Evolutionary conservation across 257 asterid genomes (phyloP).

Genomic region (Coffea canephora): DNA sequence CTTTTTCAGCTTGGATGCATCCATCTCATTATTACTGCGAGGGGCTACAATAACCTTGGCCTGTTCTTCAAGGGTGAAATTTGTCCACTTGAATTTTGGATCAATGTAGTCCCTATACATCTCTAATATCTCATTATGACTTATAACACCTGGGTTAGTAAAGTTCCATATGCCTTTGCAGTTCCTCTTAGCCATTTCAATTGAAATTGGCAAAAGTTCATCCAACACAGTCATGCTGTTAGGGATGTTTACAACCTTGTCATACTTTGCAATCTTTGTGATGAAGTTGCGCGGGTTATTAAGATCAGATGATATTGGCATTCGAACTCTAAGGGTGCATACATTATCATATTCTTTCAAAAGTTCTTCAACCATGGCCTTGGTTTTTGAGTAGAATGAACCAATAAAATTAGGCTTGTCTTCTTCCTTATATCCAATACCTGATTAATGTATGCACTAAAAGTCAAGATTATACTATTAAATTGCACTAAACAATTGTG

Average conservation of each 20-base stretch:
- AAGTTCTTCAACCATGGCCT: constrained; percentile 98
- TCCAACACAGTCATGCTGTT: constrained; percentile 98
- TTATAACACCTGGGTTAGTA: constrained; percentile 89
- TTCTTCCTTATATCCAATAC: constrained; percentile 87
- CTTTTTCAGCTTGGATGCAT: constrained; percentile 74
- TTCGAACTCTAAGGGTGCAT: constrained; percentile 90
- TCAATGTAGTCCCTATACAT: constrained; percentile 86
- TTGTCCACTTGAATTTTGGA: constrained; percentile 57
- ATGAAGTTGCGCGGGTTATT: constrained; percentile 92
- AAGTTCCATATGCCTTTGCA: constrained; percentile 91
- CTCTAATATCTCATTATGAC: constrained; percentile 91
- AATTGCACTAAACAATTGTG: no score
- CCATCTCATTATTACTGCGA: constrained; percentile 88
- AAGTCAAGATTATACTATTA: no score
- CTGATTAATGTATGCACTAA: constrained; percentile 31
- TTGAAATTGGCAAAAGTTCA: constrained; percentile 90
- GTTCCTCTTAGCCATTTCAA: constrained; percentile 95
- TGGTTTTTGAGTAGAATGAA: constrained; percentile 94
- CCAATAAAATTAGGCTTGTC: constrained; percentile 87
- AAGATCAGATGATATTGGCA: constrained; percentile 93
- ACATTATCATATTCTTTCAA: constrained; percentile 84
- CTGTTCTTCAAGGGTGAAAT: constrained; percentile 94
- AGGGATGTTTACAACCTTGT: constrained; percentile 92
- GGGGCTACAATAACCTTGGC: constrained; percentile 94
- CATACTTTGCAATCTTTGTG: constrained; percentile 76